These are phyloP conservation scores for Colletotrichum echinochloae DNA, from an alignment of 2,329 filamentous ascomycete genomes.

Conservation along the genomic window DNA sequence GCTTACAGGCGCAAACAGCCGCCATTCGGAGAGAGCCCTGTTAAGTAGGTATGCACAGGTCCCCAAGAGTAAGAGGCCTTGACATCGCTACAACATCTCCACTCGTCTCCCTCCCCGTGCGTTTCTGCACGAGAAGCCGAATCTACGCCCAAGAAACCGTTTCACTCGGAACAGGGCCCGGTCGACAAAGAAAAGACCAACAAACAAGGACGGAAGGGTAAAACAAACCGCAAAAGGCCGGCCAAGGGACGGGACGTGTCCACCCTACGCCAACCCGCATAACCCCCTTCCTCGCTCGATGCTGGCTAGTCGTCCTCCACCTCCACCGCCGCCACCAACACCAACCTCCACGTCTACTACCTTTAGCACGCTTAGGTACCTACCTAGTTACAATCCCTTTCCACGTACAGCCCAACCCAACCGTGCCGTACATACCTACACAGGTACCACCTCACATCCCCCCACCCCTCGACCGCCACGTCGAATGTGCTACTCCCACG, in stretches of 20 bases:
- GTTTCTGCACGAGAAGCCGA: conserved; percentile 22
- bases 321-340: neutral
- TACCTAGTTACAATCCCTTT: too few relatives aligned
- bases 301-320: conserved; percentile 16
- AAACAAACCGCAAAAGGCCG: conserved; percentile 6
- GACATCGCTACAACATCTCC: conserved; percentile 7
- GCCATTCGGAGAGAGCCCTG: conserved; percentile 9
- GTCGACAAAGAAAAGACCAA: neutral
- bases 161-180: neutral
- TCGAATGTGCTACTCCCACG: conserved; percentile 27
- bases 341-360: neutral
- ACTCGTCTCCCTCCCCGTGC: too few relatives aligned
- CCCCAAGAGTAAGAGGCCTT: conserved; percentile 6
- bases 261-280: conserved; percentile 7
- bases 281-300: conserved; percentile 17
- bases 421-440: neutral
- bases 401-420: neutral
- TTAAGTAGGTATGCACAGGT: conserved; percentile 6
- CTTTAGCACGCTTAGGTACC: neutral
- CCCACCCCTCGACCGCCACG: conserved; percentile 24
- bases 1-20: conserved; percentile 23
- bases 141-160: conserved; percentile 16
- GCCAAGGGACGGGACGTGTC: conserved; percentile 20
- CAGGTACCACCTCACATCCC: neutral
- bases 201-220: conserved; percentile 8